Conservation (phyloP, 805 yeast genomes). For the Candida incommunis region DNA sequence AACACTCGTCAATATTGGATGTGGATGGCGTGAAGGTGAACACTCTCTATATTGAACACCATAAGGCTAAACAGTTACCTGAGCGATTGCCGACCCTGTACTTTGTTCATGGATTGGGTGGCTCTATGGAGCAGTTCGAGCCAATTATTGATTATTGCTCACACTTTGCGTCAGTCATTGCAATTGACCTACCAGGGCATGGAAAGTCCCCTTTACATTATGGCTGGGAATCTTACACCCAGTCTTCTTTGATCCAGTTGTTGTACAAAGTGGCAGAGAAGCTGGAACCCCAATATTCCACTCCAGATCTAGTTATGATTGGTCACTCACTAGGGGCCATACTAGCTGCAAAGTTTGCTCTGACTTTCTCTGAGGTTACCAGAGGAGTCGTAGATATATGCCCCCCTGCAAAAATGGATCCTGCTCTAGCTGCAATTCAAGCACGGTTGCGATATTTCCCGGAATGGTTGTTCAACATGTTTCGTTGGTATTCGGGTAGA, state of each 20-base stretch:
- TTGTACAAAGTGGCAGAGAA: constrained; percentile 10
- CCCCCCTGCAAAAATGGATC: constrained; percentile 17
- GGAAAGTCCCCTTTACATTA: constrained; percentile 30
- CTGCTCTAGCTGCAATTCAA: constrained; percentile 7
- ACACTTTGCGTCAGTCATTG: constrained; percentile 46
- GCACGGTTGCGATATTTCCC: constrained; percentile 17
- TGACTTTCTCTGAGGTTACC: neutral
- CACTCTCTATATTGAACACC: constrained; percentile 5
- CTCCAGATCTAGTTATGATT: constrained; percentile 21
- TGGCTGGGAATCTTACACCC: constrained; percentile 25
- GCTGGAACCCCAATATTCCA: constrained; percentile 5
- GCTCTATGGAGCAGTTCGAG: constrained; percentile 77
- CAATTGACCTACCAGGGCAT: constrained; percentile 81
- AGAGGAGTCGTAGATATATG: constrained; percentile 20
- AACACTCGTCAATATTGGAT: neutral
- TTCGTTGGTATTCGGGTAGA: constrained; percentile 44
- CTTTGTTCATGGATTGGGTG: constrained; percentile 82
- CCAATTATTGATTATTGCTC: constrained; percentile 49
- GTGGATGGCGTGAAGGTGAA: neutral
- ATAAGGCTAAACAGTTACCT: constrained; percentile 16
- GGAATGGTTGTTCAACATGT: constrained; percentile 32
- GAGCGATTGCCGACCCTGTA: constrained; percentile 39
- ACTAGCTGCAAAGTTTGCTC: constrained; percentile 32
- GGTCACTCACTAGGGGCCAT: constrained; percentile 72
- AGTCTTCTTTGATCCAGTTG: constrained; percentile 26